Percentiles rank a stretch among this genome's conserved stretches.
phyloP scores from a whole-genome alignment of 306 rosid genomes.

The Abrus precatorius region DNA sequence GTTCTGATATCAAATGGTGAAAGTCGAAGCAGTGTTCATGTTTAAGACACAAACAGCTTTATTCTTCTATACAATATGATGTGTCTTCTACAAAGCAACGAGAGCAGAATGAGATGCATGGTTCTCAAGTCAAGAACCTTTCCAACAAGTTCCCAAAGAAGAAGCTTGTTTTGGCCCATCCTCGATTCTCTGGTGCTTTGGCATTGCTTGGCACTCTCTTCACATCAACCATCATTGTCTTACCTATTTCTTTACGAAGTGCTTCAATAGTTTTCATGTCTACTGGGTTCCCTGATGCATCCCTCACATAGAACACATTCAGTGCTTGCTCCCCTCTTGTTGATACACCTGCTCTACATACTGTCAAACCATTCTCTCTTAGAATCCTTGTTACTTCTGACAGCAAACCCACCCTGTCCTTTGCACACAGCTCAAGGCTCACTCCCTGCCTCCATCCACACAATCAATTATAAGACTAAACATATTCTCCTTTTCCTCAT shows the following conservation, averaged over 20 bases:
- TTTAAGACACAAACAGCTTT: constrained; percentile 53
- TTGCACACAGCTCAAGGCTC: constrained; percentile 82
- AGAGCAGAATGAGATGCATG: neutral
- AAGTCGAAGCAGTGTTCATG: constrained; percentile 44
- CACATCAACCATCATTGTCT: constrained; percentile 74
- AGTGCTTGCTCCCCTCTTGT: constrained; percentile 81
- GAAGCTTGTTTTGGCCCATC: constrained; percentile 86
- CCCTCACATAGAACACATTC: constrained; percentile 85
- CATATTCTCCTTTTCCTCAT: neutral
- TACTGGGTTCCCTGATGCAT: constrained; percentile 78
- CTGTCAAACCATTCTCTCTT: constrained; percentile 83
- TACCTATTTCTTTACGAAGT: constrained; percentile 75
- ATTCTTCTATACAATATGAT: constrained; percentile 55
- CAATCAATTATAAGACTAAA: constrained; percentile 31
- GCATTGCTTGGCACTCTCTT: constrained; percentile 70
- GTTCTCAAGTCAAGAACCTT: constrained; percentile 65
- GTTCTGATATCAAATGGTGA: constrained; percentile 33
- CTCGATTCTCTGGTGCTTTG: constrained; percentile 67
- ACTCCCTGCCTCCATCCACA: constrained; percentile 64
- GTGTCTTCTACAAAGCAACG: constrained; percentile 38
- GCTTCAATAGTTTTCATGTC: constrained; percentile 68
- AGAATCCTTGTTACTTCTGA: constrained; percentile 86
- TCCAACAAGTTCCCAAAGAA: constrained; percentile 87
- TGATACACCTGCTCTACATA: constrained; percentile 79
- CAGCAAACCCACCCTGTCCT: constrained; percentile 79